Base-by-base conservation (phyloP, 768 basidiomycete genomes). In the Heimioporus sp. region DNA sequence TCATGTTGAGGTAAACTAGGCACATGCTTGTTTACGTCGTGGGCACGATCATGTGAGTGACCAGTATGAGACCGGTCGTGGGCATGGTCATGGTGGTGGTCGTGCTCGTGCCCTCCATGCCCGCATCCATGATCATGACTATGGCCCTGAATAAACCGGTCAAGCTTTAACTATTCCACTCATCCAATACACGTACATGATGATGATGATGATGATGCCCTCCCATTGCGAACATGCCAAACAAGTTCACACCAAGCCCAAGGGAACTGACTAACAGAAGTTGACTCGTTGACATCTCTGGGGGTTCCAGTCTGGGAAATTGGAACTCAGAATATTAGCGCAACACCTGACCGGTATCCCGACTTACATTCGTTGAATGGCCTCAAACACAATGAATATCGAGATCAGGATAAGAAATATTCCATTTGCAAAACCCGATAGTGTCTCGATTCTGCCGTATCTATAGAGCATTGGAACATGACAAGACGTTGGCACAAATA, bases 221-320 rank as follows among this genome's bases (percentile, higher is more conserved):
- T 5, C 97, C 97, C 79, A 97, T 99, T 1, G 97, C 97, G 65
- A 94, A 91, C 93, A 99, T 97, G 35, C 97, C 97, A 60, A 98
- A 98, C 17, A 99, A 72, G 67, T 99, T 99, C 43, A 99, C 93
- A 2, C 78, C 92, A 10, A 99, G 74, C 9, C 97, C 97, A 24
- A 98, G 69, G 5, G 86, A 81, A 55, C 92, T 96, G 46, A 99
- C 89, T 1, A 97, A 76, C 37, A 99, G 70, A 0, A 99, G 77
- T 63, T 98, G 96, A 55, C 81, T 89, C 3, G 94, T 97, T 60
- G 92, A 95, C 93, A 99, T 99, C 62, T 98, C 94, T 2, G 97
- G 97, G 19, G 97, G 95, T 56, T 96, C 88, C 60, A 96, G 64
- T 37, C 92, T 95, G 53, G 38, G 43, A 21, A 36, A 35, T 35